These are phyloP conservation scores for Decorospora gaudefroyi DNA, from an alignment of 2,329 filamentous ascomycete species.

Conservation along the genomic window DNA sequence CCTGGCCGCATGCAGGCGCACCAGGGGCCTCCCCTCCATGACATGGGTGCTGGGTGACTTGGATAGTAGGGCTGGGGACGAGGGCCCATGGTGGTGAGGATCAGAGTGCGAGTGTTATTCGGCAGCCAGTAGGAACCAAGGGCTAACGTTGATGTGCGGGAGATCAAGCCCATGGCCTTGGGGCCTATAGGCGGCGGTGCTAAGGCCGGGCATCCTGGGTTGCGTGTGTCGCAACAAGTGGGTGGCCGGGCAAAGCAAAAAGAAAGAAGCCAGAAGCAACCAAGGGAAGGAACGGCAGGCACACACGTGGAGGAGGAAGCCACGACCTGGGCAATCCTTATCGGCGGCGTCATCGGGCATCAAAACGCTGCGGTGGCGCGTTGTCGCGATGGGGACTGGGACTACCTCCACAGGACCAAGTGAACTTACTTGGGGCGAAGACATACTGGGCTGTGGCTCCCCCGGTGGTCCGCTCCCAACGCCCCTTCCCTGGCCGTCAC, in stretches of 20 bases:
- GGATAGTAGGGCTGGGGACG: too few relatives aligned
- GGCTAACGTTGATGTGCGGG: constrained; percentile 16
- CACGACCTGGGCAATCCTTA: constrained; percentile 5
- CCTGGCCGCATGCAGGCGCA: constrained; percentile 10
- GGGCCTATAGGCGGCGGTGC: constrained; percentile 21
- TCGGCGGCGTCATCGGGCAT: too few relatives aligned
- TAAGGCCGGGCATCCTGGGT: constrained; percentile 16
- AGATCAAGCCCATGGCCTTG: constrained; percentile 21
- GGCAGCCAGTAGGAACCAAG: constrained; percentile 24
- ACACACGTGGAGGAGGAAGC: background rate
- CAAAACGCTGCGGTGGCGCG: constrained; percentile 2
- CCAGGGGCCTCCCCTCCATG: constrained; percentile 11
- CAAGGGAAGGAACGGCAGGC: background rate
- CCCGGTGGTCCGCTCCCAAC: constrained; percentile 12
- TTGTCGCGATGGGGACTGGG: background rate
- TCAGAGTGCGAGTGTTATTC: too few relatives aligned
- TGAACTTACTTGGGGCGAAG: background rate
- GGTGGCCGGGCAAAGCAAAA: background rate
- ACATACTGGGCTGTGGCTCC: constrained; percentile 12
- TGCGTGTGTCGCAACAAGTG: constrained; percentile 11
- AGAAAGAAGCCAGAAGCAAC: too few relatives aligned
- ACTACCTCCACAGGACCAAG: too few relatives aligned
- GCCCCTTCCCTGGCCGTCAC: constrained; percentile 16
- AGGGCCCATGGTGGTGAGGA: too few relatives aligned
- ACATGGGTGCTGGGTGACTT: too few relatives aligned